Evolutionary conservation across 257 asterid species (phyloP).

Genomic region (Salvia splendens): DNA sequence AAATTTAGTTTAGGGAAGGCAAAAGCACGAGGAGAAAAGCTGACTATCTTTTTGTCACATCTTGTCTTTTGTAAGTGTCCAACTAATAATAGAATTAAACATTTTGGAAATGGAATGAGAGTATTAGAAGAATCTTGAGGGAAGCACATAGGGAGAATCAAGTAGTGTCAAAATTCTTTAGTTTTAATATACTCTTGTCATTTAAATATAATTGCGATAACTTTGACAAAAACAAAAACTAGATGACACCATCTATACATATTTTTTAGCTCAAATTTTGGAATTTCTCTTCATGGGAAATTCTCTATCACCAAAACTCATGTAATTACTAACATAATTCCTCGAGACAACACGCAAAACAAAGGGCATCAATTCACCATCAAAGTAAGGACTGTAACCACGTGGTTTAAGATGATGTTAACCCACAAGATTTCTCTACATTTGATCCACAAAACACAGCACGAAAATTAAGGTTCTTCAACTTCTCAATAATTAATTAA

Average conservation of each 20-base stretch:
- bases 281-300: slow-evolving; percentile 43
- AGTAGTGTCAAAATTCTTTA: slow-evolving; percentile 40
- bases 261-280: slow-evolving; percentile 26
- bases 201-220: slow-evolving; percentile 38
- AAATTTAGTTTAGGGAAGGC: slow-evolving; percentile 4
- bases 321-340: slow-evolving; percentile 14
- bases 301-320: slow-evolving; percentile 48
- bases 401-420: slow-evolving; percentile 52
- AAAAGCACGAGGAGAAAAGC: slow-evolving; percentile 45
- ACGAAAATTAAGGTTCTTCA: slow-evolving; percentile 7
- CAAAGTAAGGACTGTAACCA: slow-evolving; percentile 48
- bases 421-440: slow-evolving; percentile 28
- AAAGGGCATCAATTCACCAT: slow-evolving; percentile 54
- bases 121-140: slow-evolving; percentile 57
- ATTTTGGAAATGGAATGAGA: slow-evolving; percentile 36
- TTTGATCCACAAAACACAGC: slow-evolving; percentile 31
- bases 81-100: slow-evolving; percentile 29
- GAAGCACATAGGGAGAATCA: slow-evolving; percentile 48
- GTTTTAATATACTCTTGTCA: slow-evolving; percentile 26
- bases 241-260: slow-evolving; percentile 45
- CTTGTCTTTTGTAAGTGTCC: slow-evolving; percentile 48
- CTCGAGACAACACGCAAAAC: slow-evolving; percentile 60
- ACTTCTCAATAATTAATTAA: neutral
- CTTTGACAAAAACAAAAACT: slow-evolving; percentile 54
- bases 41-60: slow-evolving; percentile 48